Evolutionary conservation across 1,139 yeast genomes (phyloP), one percentile per base, ranked within the genome.

Genomic region (Casaregolazyma suthepensis): DNA sequence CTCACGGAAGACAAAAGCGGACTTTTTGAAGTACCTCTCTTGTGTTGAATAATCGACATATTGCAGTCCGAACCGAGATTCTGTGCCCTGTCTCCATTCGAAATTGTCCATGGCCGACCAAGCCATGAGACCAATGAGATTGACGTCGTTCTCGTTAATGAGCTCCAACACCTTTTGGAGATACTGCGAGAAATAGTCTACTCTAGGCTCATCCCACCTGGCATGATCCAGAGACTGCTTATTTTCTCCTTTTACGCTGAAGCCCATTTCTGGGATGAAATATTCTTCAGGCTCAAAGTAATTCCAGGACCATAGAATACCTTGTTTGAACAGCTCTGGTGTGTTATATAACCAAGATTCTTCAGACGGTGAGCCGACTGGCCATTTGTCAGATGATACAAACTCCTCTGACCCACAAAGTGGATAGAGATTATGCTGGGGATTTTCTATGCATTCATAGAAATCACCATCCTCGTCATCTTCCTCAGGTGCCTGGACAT

Each of bases 61-160:
- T 57, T 71, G 74, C 17, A 72, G 52, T 17, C 75, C 75, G 58
- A 70, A 72, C 45, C 71, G 66, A 20, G 66, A 65, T 1, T 48
- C 57, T 3, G 50, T 47, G 40, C 71, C 71, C 50, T 66, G 68
- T 43, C 73, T 67, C 66, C 73, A 72, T 54, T 71, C 74, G 60
- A 71, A 63, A 55, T 71, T 70, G 57, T 72, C 75, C 40, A 66
- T 65, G 55, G 66, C 64, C 13, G 72, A 63, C 75, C 75, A 72
- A 1, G 72, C 72, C 48, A 70, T 63, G 1, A 71, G 68, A 2
- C 74, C 73, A 18, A 63, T 59, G 20, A 72, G 61, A n/a, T 69
- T 57, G 10, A 71, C 71, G 2, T 59, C 57, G 54, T 70, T 73
- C 38, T 57, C 58, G 49, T 62, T 58, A n/a, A 59, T 59, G 44